Percentiles rank a stretch among this genome's conserved stretches.
phyloP scores from a whole-genome alignment of 2,329 filamentous ascomycete genomes.

The Tolypocladium endophyticum region DNA sequence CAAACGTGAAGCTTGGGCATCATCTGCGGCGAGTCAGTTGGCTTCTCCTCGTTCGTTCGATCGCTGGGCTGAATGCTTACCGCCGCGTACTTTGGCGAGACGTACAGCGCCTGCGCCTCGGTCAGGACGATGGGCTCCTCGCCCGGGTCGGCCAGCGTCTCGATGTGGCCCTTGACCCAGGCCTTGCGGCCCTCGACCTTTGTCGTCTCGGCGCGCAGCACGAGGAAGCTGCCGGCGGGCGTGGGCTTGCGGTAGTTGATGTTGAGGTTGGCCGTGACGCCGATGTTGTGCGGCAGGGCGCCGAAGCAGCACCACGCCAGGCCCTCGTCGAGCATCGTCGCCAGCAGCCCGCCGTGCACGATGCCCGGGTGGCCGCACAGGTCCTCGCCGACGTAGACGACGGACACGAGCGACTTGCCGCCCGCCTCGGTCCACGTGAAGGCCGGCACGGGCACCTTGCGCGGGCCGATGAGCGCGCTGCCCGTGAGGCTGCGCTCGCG shows the following conservation, averaged over 20 bases:
- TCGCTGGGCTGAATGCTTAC: constrained; percentile 33
- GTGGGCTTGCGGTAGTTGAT: constrained; percentile 76
- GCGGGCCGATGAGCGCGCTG: constrained; percentile 64
- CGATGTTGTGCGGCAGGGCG: constrained; percentile 75
- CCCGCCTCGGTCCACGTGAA: constrained; percentile 63
- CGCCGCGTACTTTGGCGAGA: constrained; percentile 76
- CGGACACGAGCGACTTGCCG: constrained; percentile 58
- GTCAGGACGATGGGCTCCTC: constrained; percentile 59
- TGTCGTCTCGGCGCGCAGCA: constrained; percentile 67
- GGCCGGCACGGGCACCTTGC: constrained; percentile 72
- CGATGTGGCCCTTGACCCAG: constrained; percentile 81
- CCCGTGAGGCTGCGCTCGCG: constrained; percentile 70
- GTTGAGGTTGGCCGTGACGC: constrained; percentile 77
- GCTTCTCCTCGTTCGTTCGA: not conserved
- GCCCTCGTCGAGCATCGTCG: constrained; percentile 88
- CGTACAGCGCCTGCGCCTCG: constrained; percentile 76
- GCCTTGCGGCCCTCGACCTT: constrained; percentile 90
- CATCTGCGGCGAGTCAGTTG: constrained; percentile 4
- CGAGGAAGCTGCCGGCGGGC: constrained; percentile 63
- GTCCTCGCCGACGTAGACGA: constrained; percentile 68
- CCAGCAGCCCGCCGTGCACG: constrained; percentile 80
- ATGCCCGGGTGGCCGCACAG: constrained; percentile 87
- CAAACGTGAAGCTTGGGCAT: constrained; percentile 9
- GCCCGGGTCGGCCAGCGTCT: constrained; percentile 56
- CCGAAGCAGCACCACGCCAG: constrained; percentile 81